Conservation (phyloP, 495 filamentous ascomycete species). For the Penicillium steckii region DNA sequence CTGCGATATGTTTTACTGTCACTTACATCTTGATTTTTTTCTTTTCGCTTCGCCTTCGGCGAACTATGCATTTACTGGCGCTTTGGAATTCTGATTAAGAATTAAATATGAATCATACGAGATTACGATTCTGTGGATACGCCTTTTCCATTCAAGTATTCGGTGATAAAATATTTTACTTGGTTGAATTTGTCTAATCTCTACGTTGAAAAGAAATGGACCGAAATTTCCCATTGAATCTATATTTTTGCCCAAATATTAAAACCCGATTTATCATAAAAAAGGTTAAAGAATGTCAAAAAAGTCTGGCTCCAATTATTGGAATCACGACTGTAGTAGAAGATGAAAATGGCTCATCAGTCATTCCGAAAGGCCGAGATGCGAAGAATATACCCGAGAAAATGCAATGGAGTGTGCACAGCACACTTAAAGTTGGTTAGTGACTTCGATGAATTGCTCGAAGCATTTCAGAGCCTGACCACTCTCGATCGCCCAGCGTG, state of each 20-base stretch:
- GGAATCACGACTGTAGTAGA: too few relatives aligned
- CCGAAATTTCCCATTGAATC: too few relatives aligned
- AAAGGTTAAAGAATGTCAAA: not conserved
- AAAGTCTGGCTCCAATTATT: too few relatives aligned
- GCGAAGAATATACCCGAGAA: not conserved
- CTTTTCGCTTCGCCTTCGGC: slow-evolving; percentile 8
- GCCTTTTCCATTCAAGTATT: not conserved
- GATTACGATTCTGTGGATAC: slow-evolving; percentile 2
- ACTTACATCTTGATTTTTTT: slow-evolving; percentile 11
- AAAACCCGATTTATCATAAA: not conserved
- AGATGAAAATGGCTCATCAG: too few relatives aligned
- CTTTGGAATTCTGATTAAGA: slow-evolving; percentile 24
- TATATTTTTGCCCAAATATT: not conserved
- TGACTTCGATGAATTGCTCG: slow-evolving; percentile 64
- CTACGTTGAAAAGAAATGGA: too few relatives aligned
- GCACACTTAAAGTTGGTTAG: slow-evolving; percentile 34
- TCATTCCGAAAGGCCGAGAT: too few relatives aligned
- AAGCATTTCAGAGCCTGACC: slow-evolving; percentile 77
- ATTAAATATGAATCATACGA: slow-evolving; percentile 8
- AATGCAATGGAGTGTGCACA: not conserved
- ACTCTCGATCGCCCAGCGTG: slow-evolving; percentile 78
- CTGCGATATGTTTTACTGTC: slow-evolving; percentile 1
- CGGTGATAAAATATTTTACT: not conserved
- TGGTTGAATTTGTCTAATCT: not conserved
- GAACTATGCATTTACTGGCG: slow-evolving; percentile 33